A percentile compares a stretch with the other conserved stretches of the same genome.
Evolutionary conservation across 2,329 filamentous ascomycete genomes (phyloP).

Genomic region (Colletotrichum higginsianum): DNA sequence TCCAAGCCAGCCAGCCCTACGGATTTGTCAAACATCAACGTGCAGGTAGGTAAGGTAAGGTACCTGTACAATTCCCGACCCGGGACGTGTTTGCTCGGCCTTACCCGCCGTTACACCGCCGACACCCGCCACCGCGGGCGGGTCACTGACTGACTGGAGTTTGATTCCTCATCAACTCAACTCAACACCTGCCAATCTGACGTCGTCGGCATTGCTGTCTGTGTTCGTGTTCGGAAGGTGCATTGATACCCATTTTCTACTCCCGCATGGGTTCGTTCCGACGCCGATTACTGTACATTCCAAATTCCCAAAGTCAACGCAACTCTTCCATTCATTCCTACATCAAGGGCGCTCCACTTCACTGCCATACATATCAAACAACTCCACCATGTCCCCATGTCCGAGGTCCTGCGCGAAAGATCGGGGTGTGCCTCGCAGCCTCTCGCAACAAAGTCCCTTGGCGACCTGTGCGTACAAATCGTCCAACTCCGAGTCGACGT

Average conservation of each 20-base stretch:
- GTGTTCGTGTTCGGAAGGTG: too few species aligned
- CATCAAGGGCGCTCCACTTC: too few species aligned
- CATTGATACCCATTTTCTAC: too few species aligned
- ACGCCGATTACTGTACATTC: too few species aligned
- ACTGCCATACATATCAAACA: not conserved
- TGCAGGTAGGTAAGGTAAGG: not conserved
- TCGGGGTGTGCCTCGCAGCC: not conserved
- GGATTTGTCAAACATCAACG: not conserved
- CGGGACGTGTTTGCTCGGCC: not conserved
- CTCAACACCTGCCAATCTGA: not conserved
- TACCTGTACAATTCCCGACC: not conserved
- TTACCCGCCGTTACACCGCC: not conserved
- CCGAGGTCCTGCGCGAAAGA: not conserved
- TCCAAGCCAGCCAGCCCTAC: not conserved
- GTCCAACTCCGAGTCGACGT: not conserved
- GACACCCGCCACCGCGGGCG: not conserved
- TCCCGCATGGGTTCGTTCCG: too few species aligned
- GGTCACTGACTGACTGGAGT: not conserved
- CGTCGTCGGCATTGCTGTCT: not conserved
- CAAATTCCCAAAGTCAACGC: too few species aligned
- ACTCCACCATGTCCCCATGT: not conserved
- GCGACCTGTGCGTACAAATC: not conserved
- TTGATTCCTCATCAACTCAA: not conserved
- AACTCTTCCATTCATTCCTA: too few species aligned
- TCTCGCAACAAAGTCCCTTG: not conserved